Evolutionary conservation across 805 yeast species (phyloP).

Genomic region (Cyberlindnera veronae): DNA sequence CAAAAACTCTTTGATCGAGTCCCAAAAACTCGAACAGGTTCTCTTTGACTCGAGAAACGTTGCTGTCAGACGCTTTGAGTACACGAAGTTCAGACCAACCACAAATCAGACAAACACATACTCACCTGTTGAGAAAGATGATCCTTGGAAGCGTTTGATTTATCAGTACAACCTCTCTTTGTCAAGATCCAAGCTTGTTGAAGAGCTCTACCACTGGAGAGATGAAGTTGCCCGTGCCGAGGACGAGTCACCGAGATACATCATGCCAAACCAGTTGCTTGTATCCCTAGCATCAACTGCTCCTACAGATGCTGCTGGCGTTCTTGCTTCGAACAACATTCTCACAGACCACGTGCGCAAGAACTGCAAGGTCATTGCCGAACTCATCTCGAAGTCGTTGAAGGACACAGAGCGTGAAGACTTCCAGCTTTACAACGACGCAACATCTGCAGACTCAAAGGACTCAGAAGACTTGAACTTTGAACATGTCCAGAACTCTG

Average conservation of each 20-base stretch:
- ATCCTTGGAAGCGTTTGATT: constrained; percentile 66
- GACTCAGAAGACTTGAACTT: constrained; percentile 6
- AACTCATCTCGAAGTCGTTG: constrained; percentile 40
- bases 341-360: constrained; percentile 55
- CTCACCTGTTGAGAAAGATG: constrained; percentile 49
- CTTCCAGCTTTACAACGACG: constrained; percentile 34
- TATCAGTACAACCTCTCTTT: constrained; percentile 60
- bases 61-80: constrained; percentile 79
- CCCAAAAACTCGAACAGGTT: constrained; percentile 54
- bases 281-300: constrained; percentile 53
- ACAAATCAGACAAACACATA: constrained; percentile 33
- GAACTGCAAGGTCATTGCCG: constrained; percentile 54
- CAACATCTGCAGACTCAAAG: constrained; percentile 1
- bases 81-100: constrained; percentile 57
- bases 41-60: constrained; percentile 73
- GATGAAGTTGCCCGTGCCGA: constrained; percentile 66
- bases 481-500: constrained; percentile 14
- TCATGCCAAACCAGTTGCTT: constrained; percentile 79
- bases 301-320: constrained; percentile 58
- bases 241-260: constrained; percentile 81
- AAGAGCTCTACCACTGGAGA: constrained; percentile 75
- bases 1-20: constrained; percentile 55
- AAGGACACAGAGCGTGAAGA: constrained; percentile 33
- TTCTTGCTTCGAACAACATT: constrained; percentile 43
- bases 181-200: constrained; percentile 52